Base-by-base conservation (phyloP, 164 flowering plant genomes). In the Annona cherimola region DNA sequence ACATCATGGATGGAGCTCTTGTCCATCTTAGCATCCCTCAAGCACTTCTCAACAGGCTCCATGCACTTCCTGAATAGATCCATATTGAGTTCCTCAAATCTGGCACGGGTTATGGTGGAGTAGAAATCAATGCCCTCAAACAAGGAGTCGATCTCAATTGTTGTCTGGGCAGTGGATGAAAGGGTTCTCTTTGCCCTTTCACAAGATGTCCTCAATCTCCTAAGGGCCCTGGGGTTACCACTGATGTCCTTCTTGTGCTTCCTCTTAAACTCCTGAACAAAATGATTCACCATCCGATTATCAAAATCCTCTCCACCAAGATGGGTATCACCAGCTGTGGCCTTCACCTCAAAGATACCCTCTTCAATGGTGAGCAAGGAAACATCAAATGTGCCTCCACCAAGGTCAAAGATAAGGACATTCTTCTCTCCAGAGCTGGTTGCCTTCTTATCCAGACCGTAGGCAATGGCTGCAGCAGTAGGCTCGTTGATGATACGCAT, bases 371-470 rank as follows among this genome's bases (percentile, higher is more conserved):
- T 86, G 2, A 86, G 85, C 19, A 86, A 83, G 35, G 90, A 86
- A 54, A 86, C 90, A 85, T 86, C 91, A 66, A 87, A 87, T 3
- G 91, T 87, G 63, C 90, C 90, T 68, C 90, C 90, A 70, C 90
- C 90, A 71, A 87, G 88, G 70, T 87, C 90, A 66, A 87, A 88
- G 73, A 88, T 86, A 44, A 88, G 76, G 1, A 88, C 92, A 75
- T 86, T 85, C 84, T 88, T 86, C 83, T 88, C 91, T 19, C 89
- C 91, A 9, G 76, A 84, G 54, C 86, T 86, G 16, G 81, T 75
- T 1, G 89, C 88, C 77, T 88, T 86, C 79, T 88, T 86, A 80
- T 87, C 88, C 60, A 87, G 86, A 65, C 90, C 90, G 54, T 87
- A 87, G 20, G 91, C 91, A 76, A 87, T 87, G 42, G 91, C 91